Evolutionary conservation across 768 basidiomycete genomes (phyloP).

Genomic region (Agaricus subrufescens): DNA sequence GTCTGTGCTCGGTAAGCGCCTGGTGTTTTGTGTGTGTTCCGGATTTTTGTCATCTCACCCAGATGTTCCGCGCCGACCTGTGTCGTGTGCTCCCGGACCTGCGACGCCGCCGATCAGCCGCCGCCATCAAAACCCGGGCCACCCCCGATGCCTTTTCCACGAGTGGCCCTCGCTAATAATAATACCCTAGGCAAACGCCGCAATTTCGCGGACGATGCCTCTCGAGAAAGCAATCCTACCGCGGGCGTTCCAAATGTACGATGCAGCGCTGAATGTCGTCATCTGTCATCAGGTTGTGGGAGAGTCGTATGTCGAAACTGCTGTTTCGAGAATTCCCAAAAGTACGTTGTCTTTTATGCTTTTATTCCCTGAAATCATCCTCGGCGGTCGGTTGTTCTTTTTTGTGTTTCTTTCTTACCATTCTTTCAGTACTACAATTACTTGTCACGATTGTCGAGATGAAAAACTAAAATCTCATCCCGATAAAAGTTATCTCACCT

Average conservation of each 20-base stretch:
- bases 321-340: constrained; percentile 36
- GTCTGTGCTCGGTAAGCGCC: constrained; percentile 3
- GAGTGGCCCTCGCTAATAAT: constrained; percentile 9
- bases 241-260: not conserved
- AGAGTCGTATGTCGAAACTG: constrained; percentile 39
- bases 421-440: too few species aligned
- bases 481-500: too few species aligned
- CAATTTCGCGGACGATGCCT: constrained; percentile 23
- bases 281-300: constrained; percentile 29
- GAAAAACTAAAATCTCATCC: too few species aligned
- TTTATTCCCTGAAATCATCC: too few species aligned
- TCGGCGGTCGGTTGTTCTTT: too few species aligned
- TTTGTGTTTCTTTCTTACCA: too few species aligned
- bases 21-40: not conserved
- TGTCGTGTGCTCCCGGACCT: constrained; percentile 41
- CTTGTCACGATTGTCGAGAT: too few species aligned
- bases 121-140: constrained; percentile 24
- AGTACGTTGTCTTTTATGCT: constrained; percentile 20
- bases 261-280: constrained; percentile 11
- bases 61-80: constrained; percentile 39
- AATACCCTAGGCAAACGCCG: constrained; percentile 19
- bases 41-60: not conserved
- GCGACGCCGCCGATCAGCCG: constrained; percentile 29
- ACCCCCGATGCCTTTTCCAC: constrained; percentile 22
- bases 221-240: not conserved